Conservation (phyloP, 2,329 filamentous ascomycete genomes). For the Chrysosporium keratinophilum region DNA sequence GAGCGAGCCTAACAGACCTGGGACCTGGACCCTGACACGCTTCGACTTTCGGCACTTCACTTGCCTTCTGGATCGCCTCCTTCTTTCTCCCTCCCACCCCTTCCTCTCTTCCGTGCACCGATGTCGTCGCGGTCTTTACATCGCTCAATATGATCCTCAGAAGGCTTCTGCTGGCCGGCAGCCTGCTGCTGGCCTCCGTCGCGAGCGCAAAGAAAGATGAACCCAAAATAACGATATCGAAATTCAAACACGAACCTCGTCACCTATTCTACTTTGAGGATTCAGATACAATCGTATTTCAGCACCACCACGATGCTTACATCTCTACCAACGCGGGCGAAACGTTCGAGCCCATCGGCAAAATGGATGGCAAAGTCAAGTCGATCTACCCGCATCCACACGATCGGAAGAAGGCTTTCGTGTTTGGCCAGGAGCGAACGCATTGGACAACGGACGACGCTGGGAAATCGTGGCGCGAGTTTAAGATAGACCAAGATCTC, state of each 20-base stretch:
- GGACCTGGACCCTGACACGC: background rate
- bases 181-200: conserved; percentile 43
- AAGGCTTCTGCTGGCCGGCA: conserved; percentile 39
- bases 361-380: conserved; percentile 38
- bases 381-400: conserved; percentile 66
- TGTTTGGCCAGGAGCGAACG: conserved; percentile 55
- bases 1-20: background rate
- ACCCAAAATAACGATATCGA: conserved; percentile 55
- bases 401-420: conserved; percentile 68
- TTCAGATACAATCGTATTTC: conserved; percentile 68
- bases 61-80: background rate
- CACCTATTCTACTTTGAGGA: conserved; percentile 85
- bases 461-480: conserved; percentile 70
- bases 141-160: conserved; percentile 30
- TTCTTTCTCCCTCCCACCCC: background rate
- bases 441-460: conserved; percentile 80
- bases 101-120: background rate
- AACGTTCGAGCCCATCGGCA: conserved; percentile 58
- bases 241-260: conserved; percentile 56
- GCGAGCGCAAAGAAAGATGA: conserved; percentile 47
- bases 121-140: conserved; percentile 12
- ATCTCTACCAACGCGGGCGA: conserved; percentile 72
- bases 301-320: conserved; percentile 61
- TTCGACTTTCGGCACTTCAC: background rate
- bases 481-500: conserved; percentile 47